Base-by-base conservation (phyloP, 2,329 filamentous ascomycete genomes). In the Phaeomoniella chlamydospora region DNA sequence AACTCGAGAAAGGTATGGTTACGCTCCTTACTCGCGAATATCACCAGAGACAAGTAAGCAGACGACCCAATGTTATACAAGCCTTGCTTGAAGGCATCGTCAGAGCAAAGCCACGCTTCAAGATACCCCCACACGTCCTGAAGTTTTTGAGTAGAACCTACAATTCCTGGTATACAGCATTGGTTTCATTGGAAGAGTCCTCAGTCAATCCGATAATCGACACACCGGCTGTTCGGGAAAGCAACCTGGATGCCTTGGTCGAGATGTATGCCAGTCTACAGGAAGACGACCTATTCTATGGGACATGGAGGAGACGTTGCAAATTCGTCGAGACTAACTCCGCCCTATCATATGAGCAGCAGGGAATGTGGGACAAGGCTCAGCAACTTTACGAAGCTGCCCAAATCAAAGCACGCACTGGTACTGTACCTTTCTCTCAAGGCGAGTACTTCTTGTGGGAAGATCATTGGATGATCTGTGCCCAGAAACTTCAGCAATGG, bases 401-500 rank as follows among this genome's bases (percentile, higher is more conserved):
- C 0, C 92, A 98, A 57, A 85, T 98, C 55, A 98, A 96, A 57
- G 90, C 92, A 31, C 76, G 92, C 33, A 96, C 88, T 1, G 90
- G 87, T 35, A 84, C 88, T n/a, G 76, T 96, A 41, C 88, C 90
- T 0, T 96, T 94, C 57, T 94, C 88, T 1, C 83, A 92, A 49
- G 86, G 80, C 18, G 90, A 99, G 58, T 99, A 99, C 59, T 94
- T 93, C 74, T 72, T 99, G 1, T 99, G 90, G 90, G 90, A 99
- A 59, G 90, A 99, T 52, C 92, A 98, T 49, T 99, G 90, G 90
- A 79, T 98, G 30, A 71, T 94, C 34, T 98, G 90, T 55, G 90
- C 88, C 0, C 86, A 96, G 60, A 98, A 98, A 61, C 68, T 99
- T 32, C 92, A 98, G 56, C 92, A 98, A 53, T 99, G 90, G 90